Conservation (phyloP, 345 rosid species). For the Trapa bicornis region DNA sequence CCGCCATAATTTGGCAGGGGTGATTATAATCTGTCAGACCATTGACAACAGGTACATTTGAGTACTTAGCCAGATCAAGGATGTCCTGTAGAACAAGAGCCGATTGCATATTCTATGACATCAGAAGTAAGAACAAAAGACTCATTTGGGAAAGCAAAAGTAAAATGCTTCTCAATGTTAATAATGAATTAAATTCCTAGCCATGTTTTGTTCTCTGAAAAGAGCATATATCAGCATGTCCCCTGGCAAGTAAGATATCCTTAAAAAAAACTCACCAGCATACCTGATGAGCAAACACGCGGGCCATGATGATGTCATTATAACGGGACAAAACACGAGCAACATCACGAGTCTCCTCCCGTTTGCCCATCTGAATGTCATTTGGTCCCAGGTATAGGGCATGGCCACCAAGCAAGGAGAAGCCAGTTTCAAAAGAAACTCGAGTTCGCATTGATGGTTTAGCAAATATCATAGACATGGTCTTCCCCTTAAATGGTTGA, state of each 20-base stretch:
- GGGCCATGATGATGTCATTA: constrained; percentile 91
- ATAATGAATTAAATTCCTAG: not conserved
- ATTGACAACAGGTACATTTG: constrained; percentile 76
- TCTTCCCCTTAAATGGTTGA: constrained; percentile 77
- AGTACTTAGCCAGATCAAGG: constrained; percentile 75
- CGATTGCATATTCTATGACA: not conserved
- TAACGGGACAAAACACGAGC: constrained; percentile 86
- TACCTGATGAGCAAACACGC: constrained; percentile 98
- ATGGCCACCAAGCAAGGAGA: constrained; percentile 92
- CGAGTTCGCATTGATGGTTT: constrained; percentile 97
- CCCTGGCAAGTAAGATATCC: not conserved
- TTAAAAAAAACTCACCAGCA: constrained; percentile 46
- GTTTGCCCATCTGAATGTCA: constrained; percentile 94
- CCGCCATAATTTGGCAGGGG: constrained; percentile 97
- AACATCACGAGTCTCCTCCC: constrained; percentile 91
- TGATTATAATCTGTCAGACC: constrained; percentile 93
- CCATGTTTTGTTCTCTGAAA: not conserved
- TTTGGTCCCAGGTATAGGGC: constrained; percentile 78
- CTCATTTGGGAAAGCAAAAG: not conserved
- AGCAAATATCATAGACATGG: constrained; percentile 93
- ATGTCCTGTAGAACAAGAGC: constrained; percentile 42
- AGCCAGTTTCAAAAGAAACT: constrained; percentile 93
- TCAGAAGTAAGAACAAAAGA: not conserved
- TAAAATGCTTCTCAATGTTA: not conserved
- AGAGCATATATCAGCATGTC: not conserved